These are phyloP conservation scores for Neofusicoccum cordaticola DNA, from an alignment of 2,329 filamentous ascomycete genomes.

Conservation along the genomic window DNA sequence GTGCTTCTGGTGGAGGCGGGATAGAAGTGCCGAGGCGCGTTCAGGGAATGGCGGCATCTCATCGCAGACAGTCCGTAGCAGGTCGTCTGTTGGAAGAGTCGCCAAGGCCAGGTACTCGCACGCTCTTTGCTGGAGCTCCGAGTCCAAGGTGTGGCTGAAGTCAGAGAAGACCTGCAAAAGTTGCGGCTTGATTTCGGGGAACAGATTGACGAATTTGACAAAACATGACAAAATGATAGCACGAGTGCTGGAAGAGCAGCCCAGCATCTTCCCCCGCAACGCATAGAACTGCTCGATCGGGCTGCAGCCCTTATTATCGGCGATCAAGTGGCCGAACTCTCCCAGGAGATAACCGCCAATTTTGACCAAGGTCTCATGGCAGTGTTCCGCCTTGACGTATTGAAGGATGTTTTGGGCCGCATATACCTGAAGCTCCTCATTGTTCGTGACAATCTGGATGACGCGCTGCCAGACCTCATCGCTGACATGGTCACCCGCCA, in stretches of 20 bases:
- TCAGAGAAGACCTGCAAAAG: conserved; percentile 84
- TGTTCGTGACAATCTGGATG: conserved; percentile 98
- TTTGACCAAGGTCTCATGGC: conserved; percentile 95
- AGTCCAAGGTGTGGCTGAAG: conserved; percentile 92
- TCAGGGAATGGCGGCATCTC: conserved; percentile 99
- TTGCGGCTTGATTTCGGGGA: conserved; percentile 97
- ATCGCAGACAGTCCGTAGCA: conserved; percentile 90
- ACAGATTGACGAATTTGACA: conserved; percentile 96
- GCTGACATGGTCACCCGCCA: conserved; percentile 97
- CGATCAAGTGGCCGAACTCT: conserved; percentile 95
- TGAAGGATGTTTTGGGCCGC: conserved; percentile 89
- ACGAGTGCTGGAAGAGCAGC: conserved; percentile 82
- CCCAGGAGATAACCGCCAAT: conserved; percentile 95
- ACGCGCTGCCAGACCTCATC: conserved; percentile 99
- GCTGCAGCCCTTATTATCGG: conserved; percentile 86
- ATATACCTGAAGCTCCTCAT: conserved; percentile 96
- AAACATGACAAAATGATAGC: conserved; percentile 95
- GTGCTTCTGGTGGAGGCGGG: conserved; percentile 90
- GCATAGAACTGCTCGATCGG: conserved; percentile 97
- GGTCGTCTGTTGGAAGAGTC: conserved; percentile 81
- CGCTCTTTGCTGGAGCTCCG: conserved; percentile 91
- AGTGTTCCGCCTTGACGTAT: conserved; percentile 88
- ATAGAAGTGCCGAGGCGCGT: conserved; percentile 84
- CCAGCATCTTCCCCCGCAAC: conserved; percentile 83
- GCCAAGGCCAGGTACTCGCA: conserved; percentile 91